Conservation (phyloP, 2,329 filamentous ascomycete species). For the Paraphoma chrysanthemicola region DNA sequence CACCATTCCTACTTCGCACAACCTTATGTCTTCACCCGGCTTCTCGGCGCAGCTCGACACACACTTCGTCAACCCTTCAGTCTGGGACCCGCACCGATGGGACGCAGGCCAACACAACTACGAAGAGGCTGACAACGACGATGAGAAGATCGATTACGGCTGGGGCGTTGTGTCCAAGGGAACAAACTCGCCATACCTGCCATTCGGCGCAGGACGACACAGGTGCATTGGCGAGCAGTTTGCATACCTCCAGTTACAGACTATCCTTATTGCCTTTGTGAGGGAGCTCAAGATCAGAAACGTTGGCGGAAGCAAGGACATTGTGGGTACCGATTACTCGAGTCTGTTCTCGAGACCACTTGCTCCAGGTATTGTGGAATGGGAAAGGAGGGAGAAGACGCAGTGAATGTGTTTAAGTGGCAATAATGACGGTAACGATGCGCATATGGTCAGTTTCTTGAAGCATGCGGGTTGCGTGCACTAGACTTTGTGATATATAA, state of each 20-base stretch:
- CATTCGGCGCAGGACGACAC: constrained; percentile 91
- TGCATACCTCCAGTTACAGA: constrained; percentile 89
- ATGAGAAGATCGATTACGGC: constrained; percentile 86
- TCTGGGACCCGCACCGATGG: constrained; percentile 95
- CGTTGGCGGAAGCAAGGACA: constrained; percentile 70
- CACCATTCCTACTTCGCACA: constrained; percentile 80
- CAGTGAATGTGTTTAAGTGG: constrained; percentile 13
- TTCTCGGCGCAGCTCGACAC: constrained; percentile 74
- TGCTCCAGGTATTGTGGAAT: constrained; percentile 66
- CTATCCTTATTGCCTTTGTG: constrained; percentile 79
- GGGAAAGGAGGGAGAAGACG: constrained; percentile 68
- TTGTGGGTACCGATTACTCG: constrained; percentile 74
- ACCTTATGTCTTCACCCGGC: constrained; percentile 83
- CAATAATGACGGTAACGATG: constrained; percentile 25
- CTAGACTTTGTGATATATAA: constrained; percentile 11
- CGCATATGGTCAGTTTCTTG: constrained; percentile 12
- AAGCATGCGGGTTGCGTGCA: constrained; percentile 1
- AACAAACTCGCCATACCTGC: constrained; percentile 85
- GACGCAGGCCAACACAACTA: constrained; percentile 64
- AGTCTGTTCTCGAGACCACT: constrained; percentile 55
- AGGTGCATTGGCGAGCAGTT: constrained; percentile 97
- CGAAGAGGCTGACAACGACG: constrained; percentile 60
- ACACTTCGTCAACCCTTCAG: constrained; percentile 81
- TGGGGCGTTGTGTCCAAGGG: constrained; percentile 94
- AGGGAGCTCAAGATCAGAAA: constrained; percentile 82